phyloP scores from a whole-genome alignment of 371 early-diverging fungal genomes.

The Rhizopus stolonifer region DNA sequence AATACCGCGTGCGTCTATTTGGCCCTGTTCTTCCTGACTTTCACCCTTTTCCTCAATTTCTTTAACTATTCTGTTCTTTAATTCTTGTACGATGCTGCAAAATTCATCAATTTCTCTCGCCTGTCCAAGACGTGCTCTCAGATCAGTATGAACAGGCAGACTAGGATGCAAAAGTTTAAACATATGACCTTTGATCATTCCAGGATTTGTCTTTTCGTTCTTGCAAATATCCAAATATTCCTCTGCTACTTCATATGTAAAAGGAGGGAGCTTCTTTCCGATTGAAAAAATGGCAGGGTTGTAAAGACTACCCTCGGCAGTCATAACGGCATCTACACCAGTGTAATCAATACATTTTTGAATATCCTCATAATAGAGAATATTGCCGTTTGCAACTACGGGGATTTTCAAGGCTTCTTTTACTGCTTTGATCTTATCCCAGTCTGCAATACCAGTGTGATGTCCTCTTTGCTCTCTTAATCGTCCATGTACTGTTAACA shows the following conservation, averaged over 20 bases:
- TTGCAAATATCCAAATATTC: conserved; percentile 87
- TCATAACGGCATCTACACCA: conserved; percentile 96
- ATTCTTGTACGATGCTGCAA: conserved; percentile 46
- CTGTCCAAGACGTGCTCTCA: conserved; percentile 71
- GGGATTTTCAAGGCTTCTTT: conserved; percentile 87
- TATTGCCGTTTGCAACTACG: conserved; percentile 98
- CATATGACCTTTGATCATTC: conserved; percentile 82
- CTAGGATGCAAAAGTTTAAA: conserved; percentile 93
- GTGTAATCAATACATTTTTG: conserved; percentile 88
- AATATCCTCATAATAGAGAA: conserved; percentile 89
- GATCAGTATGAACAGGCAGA: conserved; percentile 75
- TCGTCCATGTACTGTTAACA: conserved; percentile 97
- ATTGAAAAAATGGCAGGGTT: conserved; percentile 78
- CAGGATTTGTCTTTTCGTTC: conserved; percentile 51
- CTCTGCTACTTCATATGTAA: conserved; percentile 75
- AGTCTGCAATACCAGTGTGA: conserved; percentile 96
- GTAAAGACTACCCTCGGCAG: conserved; percentile 89
- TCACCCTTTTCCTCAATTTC: conserved; percentile 43
- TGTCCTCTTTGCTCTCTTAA: conserved; percentile 97
- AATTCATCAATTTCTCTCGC: conserved; percentile 66
- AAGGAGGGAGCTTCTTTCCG: conserved; percentile 58
- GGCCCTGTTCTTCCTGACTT: conserved; percentile 29
- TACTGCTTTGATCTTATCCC: conserved; percentile 94
- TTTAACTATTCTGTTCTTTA: conserved; percentile 61
- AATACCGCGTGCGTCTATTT: conserved; percentile 60